Conservation (phyloP, 2,329 filamentous ascomycete species). For the Cladorrhinum sp. region DNA sequence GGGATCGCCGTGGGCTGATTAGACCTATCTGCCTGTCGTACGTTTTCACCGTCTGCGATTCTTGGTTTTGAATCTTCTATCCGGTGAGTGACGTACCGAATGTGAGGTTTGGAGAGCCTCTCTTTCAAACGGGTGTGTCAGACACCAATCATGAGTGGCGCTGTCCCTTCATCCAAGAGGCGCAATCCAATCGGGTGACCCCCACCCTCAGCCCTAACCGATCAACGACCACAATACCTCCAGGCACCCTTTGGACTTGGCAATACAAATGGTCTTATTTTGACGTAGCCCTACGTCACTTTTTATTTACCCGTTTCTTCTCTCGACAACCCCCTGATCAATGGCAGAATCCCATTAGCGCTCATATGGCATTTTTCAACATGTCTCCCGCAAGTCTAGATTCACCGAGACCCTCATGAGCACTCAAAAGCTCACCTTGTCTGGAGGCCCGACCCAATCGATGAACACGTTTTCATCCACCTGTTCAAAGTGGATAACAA, state of each 20-base stretch:
- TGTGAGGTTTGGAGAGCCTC: background rate
- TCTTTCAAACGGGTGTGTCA: background rate
- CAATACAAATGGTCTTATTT: constrained; percentile 6
- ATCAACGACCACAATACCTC: background rate
- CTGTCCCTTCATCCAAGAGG: background rate
- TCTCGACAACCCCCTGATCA: background rate
- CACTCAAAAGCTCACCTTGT: no score
- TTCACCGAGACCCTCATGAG: background rate
- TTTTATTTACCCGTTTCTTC: background rate
- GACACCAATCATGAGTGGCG: background rate
- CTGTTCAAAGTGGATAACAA: no score
- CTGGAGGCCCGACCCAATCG: no score
- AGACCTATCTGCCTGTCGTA: background rate
- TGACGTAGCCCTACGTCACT: constrained; percentile 8
- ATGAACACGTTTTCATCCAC: no score
- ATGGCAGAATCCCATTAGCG: background rate
- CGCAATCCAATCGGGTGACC: background rate
- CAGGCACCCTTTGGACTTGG: background rate
- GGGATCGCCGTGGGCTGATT: background rate
- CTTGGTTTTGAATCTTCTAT: background rate
- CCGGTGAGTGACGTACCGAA: constrained; percentile 9
- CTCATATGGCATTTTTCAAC: background rate
- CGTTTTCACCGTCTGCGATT: background rate
- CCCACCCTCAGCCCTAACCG: constrained; percentile 7
- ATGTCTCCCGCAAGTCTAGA: background rate